These are phyloP conservation scores for Aspergillus aculeatinus DNA, from an alignment of 2,329 filamentous ascomycete genomes.

Conservation along the genomic window DNA sequence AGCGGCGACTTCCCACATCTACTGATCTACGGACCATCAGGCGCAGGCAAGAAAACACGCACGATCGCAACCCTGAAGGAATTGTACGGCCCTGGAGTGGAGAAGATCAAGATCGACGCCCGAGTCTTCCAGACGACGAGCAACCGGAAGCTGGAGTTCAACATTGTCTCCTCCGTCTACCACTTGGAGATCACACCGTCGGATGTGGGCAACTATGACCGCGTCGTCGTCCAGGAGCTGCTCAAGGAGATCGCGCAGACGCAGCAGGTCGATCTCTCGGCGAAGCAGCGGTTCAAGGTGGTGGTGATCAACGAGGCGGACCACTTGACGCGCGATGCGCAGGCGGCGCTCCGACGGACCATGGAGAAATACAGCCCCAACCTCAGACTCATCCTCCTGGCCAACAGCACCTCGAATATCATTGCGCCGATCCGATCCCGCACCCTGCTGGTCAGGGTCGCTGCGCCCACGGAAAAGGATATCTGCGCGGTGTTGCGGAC, in stretches of 20 bases:
- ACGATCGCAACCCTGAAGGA: conserved; percentile 95
- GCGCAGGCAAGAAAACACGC: conserved; percentile 95
- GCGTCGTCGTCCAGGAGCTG: conserved; percentile 92
- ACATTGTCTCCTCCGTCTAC: conserved; percentile 95
- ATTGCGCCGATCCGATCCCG: conserved; percentile 96
- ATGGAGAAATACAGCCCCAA: conserved; percentile 99
- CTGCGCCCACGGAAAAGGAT: conserved; percentile 80
- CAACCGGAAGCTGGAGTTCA: conserved; percentile 98
- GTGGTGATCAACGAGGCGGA: conserved; percentile 99
- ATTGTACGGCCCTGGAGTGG: conserved; percentile 92
- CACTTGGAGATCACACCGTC: conserved; percentile 98
- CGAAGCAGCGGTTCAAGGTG: conserved; percentile 93
- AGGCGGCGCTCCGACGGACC: conserved; percentile 87
- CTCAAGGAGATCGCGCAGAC: conserved; percentile 98
- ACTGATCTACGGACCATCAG: conserved; percentile 93
- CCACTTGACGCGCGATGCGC: conserved; percentile 87
- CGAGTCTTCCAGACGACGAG: conserved; percentile 93
- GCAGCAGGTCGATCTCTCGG: conserved; percentile 92
- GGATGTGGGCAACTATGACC: conserved; percentile 93
- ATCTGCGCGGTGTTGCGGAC: conserved; percentile 73
- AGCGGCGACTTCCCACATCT: conserved; percentile 97
- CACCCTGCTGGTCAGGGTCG: conserved; percentile 86
- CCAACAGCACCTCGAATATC: conserved; percentile 96
- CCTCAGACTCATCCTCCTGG: conserved; percentile 82
- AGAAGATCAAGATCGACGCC: conserved; percentile 99